Evolutionary conservation across 352 stramenopile genomes (phyloP).

Genomic region (Lagenidium sp.): DNA sequence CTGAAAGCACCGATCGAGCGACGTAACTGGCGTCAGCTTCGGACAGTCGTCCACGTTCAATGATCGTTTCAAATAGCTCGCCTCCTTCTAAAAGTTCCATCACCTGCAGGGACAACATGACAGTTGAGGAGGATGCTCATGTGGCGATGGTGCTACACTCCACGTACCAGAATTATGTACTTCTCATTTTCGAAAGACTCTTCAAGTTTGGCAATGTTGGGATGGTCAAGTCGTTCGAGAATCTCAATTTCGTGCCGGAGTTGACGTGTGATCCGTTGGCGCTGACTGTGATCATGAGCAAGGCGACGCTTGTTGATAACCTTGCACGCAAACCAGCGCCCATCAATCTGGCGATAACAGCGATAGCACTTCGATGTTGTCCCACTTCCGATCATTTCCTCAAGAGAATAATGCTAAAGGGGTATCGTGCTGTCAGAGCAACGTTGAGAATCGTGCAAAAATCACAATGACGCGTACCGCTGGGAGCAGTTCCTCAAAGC

Average conservation of each 20-base stretch:
- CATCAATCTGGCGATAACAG: conserved; percentile 33
- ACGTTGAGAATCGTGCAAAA: too few species aligned
- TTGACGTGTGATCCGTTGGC: conserved; percentile 43
- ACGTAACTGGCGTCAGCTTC: conserved; percentile 50
- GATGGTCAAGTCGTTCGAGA: conserved; percentile 47
- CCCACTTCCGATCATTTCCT: conserved; percentile 50
- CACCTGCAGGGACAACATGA: conserved; percentile 11
- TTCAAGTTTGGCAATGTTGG: conserved; percentile 59
- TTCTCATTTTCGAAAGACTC: conserved; percentile 58
- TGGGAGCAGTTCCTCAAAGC: conserved; percentile 9
- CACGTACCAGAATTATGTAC: conserved; percentile 36
- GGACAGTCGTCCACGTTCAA: conserved; percentile 46
- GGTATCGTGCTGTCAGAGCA: too few species aligned
- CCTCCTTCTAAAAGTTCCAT: conserved; percentile 74
- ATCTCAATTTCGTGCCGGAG: conserved; percentile 61
- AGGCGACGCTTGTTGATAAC: conserved; percentile 69
- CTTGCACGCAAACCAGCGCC: conserved; percentile 54
- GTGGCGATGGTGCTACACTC: neutral
- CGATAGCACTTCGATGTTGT: conserved; percentile 71
- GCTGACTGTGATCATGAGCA: conserved; percentile 30
- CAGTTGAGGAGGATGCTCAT: neutral
- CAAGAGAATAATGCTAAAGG: too few species aligned
- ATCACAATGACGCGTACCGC: conserved; percentile 9
- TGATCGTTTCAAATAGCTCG: conserved; percentile 77
- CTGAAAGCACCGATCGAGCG: conserved; percentile 44